Evolutionary conservation across 2,329 filamentous ascomycete species (phyloP).

Genomic region (Colletotrichum somersetense): DNA sequence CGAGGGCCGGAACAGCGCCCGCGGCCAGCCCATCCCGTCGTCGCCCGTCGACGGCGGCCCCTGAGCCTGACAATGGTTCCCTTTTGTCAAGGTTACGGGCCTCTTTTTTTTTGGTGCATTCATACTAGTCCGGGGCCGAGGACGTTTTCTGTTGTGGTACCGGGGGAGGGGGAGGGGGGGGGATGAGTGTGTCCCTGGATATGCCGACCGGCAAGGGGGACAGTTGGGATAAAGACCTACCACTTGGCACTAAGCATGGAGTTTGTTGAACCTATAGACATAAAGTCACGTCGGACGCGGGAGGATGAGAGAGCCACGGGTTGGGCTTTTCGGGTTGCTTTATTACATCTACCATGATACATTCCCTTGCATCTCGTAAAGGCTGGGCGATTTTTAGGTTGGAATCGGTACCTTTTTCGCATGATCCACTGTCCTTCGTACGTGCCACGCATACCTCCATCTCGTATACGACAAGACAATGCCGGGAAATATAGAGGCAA

Average conservation of each 20-base stretch:
- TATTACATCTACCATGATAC: constrained; percentile 10
- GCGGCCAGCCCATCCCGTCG: constrained; percentile 24
- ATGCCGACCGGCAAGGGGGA: neutral
- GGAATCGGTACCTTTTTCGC: too few relatives aligned
- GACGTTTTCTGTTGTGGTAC: neutral
- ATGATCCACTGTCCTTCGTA: too few relatives aligned
- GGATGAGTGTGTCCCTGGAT: too few relatives aligned
- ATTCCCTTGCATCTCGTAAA: neutral
- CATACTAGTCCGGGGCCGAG: neutral
- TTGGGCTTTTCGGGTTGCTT: neutral
- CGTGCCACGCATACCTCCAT: too few relatives aligned
- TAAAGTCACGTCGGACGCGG: neutral
- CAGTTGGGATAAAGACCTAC: neutral
- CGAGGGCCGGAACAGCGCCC: constrained; percentile 6
- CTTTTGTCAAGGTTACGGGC: too few relatives aligned
- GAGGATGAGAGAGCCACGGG: neutral
- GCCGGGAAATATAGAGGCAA: too few relatives aligned
- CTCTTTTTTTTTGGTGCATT: neutral
- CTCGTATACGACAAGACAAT: too few relatives aligned
- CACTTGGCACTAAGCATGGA: constrained; percentile 35
- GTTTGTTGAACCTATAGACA: constrained; percentile 32
- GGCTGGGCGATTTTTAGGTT: neutral
- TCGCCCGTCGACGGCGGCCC: constrained; percentile 25
- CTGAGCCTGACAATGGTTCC: neutral
- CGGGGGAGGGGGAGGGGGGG: too few relatives aligned